Evolutionary conservation across 148 eudicot genomes (phyloP).

Genomic region (Vaccinium myrtillus): DNA sequence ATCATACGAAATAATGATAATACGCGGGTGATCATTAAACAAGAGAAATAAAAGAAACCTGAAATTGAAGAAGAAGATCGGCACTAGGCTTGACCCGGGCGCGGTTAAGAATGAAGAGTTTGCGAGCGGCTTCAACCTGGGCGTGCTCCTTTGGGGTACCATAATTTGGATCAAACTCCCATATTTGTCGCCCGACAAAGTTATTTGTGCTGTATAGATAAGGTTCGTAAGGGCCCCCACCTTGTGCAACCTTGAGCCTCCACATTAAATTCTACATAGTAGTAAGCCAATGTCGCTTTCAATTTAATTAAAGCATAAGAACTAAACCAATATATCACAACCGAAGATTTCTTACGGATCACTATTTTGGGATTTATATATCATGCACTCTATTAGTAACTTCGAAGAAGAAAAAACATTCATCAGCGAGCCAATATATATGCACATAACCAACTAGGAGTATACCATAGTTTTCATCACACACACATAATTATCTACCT

Average conservation of each 20-base stretch:
- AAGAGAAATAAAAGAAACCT: conserved; percentile 6
- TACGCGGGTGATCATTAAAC: not conserved
- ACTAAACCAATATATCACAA: too few species aligned
- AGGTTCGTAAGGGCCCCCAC: conserved; percentile 17
- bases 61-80: conserved; percentile 12
- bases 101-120: conserved; percentile 12
- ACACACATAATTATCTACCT: too few species aligned
- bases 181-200: conserved; percentile 20
- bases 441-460: too few species aligned
- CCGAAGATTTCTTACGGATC: too few species aligned
- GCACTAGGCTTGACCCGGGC: conserved; percentile 16
- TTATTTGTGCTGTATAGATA: conserved; percentile 25
- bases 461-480: too few species aligned
- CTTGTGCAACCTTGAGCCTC: conserved; percentile 25
- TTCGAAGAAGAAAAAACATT: too few species aligned
- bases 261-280: conserved; percentile 14
- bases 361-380: too few species aligned
- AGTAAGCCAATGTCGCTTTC: too few species aligned
- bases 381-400: too few species aligned
- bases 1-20: not conserved
- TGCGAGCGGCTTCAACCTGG: conserved; percentile 20
- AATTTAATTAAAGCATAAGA: too few species aligned
- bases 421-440: too few species aligned
- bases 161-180: conserved; percentile 20
- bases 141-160: conserved; percentile 21